phyloP scores from a whole-genome alignment of 352 stramenopile species.

The Phytophthora sp. region DNA sequence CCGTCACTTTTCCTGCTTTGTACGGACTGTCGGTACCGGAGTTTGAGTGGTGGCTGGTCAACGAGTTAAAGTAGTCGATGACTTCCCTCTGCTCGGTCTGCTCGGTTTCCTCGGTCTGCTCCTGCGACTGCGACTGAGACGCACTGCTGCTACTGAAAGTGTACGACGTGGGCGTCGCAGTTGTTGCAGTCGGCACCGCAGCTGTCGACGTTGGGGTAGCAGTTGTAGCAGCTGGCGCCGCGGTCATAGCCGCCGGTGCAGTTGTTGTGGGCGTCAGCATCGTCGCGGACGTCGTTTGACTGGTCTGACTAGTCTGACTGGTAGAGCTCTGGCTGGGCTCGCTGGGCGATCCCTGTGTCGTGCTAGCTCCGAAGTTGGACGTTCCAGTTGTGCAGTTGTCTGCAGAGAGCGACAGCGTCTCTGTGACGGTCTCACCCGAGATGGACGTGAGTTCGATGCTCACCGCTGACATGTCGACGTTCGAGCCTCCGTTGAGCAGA shows the following conservation, averaged over 20 bases:
- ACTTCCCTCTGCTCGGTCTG: conserved; percentile 13
- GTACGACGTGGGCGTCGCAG: conserved; percentile 1
- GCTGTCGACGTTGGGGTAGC: conserved; percentile 5
- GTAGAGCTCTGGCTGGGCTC: conserved; percentile 12
- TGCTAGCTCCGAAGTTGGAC: conserved; percentile 25
- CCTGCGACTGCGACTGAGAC: conserved; percentile 5
- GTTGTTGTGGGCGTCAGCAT: conserved; percentile 10
- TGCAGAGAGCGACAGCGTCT: conserved; percentile 51
- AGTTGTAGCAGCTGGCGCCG: conserved; percentile 1
- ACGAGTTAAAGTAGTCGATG: conserved; percentile 13
- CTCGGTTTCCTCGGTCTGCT: too few species aligned
- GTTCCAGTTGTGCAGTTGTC: conserved; percentile 49
- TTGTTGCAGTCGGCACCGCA: not conserved
- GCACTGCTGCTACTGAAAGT: conserved; percentile 2
- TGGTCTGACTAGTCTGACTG: too few species aligned
- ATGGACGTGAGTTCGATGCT: conserved; percentile 53
- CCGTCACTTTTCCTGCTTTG: conserved; percentile 35
- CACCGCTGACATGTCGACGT: conserved; percentile 39
- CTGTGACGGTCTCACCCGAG: conserved; percentile 51
- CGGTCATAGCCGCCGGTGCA: not conserved
- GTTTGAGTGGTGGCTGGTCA: conserved; percentile 9
- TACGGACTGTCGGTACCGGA: conserved; percentile 13
- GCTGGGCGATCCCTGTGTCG: conserved; percentile 12
- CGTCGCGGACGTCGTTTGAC: too few species aligned
- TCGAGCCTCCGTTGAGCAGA: conserved; percentile 33